Conservation (phyloP, 495 filamentous ascomycete genomes). For the Immersiella caudata region DNA sequence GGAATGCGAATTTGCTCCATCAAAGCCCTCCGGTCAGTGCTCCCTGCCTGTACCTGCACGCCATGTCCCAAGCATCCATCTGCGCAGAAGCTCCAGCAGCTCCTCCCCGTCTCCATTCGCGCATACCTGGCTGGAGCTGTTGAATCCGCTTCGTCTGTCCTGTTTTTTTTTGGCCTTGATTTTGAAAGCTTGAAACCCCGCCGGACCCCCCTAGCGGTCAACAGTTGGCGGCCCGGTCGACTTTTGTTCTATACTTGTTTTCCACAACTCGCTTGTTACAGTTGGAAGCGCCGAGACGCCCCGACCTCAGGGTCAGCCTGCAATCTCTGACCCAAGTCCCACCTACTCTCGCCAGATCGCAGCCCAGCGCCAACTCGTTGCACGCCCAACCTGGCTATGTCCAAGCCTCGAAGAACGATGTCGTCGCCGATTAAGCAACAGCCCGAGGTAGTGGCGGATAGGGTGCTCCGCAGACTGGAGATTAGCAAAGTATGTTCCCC, state of each 20-base stretch:
- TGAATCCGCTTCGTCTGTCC: neutral
- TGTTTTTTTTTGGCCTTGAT: neutral
- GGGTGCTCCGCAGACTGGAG: constrained; percentile 72
- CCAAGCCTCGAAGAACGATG: constrained; percentile 46
- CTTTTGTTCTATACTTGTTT: neutral
- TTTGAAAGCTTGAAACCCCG: neutral
- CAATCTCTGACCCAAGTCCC: constrained; percentile 32
- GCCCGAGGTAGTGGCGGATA: constrained; percentile 68
- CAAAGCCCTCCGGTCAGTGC: constrained; percentile 7
- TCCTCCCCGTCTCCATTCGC: constrained; percentile 10
- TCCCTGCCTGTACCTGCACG: constrained; percentile 16
- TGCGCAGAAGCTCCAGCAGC: neutral
- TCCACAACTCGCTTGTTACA: constrained; percentile 32
- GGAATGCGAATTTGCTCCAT: constrained; percentile 41
- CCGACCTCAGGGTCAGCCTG: constrained; percentile 27
- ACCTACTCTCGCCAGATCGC: constrained; percentile 28
- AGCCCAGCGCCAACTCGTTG: constrained; percentile 23
- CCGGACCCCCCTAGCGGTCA: neutral
- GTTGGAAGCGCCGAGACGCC: constrained; percentile 39
- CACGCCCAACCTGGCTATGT: constrained; percentile 20
- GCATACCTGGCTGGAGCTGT: neutral
- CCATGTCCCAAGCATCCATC: neutral
- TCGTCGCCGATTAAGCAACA: constrained; percentile 60
- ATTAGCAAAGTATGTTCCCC: constrained; percentile 73
- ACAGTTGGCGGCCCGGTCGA: neutral